Evolutionary conservation across 495 filamentous ascomycete species (phyloP), one percentile per base, ranked within the genome.

Genomic region (Massariosphaeria phaeospora): DNA sequence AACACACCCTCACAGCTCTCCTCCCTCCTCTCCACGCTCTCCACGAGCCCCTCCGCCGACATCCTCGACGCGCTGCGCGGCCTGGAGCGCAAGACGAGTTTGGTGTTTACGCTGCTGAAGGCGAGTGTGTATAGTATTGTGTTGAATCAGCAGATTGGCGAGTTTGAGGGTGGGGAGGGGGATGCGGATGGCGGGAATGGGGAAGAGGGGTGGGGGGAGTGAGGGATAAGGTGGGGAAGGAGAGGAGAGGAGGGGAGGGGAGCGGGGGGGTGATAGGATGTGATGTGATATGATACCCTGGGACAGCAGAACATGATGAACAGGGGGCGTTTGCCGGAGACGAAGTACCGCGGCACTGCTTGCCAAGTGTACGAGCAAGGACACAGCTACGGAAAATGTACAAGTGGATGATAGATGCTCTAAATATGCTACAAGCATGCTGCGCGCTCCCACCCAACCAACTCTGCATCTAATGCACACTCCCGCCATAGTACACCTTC

Each of bases 91-190:
- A 96, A 97, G 77, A 96, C 89, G 21, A 87, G 86, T 39, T 75
- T 94, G 33, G 93, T 96, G 27, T 95, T 91, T 70, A 98, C 93
- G 53, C 66, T 96, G 67, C 76, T 98, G 66, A 97, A 98, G 75
- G 91, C 93, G 27, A 96, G 91, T 70, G 93, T 97, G 43, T 97
- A 97, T 70, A 93, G 86, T 67, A 96, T 98, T 75, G 90, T 98
- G 61, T 69, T 98, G 74, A 89, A 97, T 77, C 89, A 96, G 76
- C 86, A 96, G 79, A 93, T 94, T 57, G 76, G 73, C 65, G 80
- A 84, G 51, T 82, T 83, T 66, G 76, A 69, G 48, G 73, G 70
- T 55, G 70, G 71, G 51, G 68, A 68, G 49, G 64, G 24, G 53
- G 40, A 40, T 35, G 13, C n/a, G 39, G 10, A 10, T 44, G 39